A percentile compares a stretch with the other conserved stretches of the same genome.
These are phyloP conservation scores for Hypoxylon rickii DNA, from an alignment of 495 filamentous ascomycete species.

Conservation along the genomic window DNA sequence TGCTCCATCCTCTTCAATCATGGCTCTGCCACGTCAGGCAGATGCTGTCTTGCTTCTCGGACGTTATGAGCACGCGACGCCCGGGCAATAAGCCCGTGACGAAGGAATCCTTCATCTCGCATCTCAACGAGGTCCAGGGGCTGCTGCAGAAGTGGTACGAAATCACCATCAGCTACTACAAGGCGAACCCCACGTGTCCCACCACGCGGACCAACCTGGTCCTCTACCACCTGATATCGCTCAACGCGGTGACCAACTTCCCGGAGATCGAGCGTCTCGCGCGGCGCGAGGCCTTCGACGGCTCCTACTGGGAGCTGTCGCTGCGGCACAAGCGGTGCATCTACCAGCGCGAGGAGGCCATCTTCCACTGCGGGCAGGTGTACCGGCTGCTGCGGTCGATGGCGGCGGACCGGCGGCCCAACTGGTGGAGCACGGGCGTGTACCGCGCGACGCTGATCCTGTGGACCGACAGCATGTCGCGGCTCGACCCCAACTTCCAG, in stretches of 20 bases:
- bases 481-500: conserved; percentile 42
- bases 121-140: conserved; percentile 59
- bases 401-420: conserved; percentile 49
- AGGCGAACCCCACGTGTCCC: conserved; percentile 43
- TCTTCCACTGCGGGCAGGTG: conserved; percentile 66
- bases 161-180: conserved; percentile 46
- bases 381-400: conserved; percentile 55
- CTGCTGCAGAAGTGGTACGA: conserved; percentile 64
- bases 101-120: conserved; percentile 53
- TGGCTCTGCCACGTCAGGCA: conserved; percentile 54
- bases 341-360: conserved; percentile 56
- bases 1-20: conserved; percentile 58
- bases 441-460: conserved; percentile 58
- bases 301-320: conserved; percentile 51
- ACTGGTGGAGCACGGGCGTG: conserved; percentile 59
- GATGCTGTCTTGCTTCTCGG: conserved; percentile 52
- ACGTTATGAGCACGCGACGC: conserved; percentile 39
- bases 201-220: conserved; percentile 59
- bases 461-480: conserved; percentile 51
- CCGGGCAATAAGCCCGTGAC: conserved; percentile 45
- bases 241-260: conserved; percentile 64
- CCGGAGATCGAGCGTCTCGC: conserved; percentile 63
- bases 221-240: conserved; percentile 65
- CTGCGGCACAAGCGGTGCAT: conserved; percentile 58
- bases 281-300: conserved; percentile 55